Percentiles rank a stretch among this genome's conserved stretches.
Conservation (phyloP, 371 early-diverging fungal genomes). For the Chytridiales sp. region DNA sequence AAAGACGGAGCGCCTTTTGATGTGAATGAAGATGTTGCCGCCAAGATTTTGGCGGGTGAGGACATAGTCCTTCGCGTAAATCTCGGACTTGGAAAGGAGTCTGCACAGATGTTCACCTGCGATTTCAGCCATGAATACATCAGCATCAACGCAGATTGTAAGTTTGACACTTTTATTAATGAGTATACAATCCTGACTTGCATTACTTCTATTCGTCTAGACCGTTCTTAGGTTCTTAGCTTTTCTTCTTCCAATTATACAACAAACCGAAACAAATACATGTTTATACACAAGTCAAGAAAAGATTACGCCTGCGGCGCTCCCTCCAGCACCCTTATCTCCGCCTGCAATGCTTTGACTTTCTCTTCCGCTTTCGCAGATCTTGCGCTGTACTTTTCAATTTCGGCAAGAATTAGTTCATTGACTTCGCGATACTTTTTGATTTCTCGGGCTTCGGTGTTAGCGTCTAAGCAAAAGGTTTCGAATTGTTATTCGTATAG, state of each 20-base stretch:
- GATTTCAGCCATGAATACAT: constrained; percentile 93
- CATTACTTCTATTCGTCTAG: too few relatives aligned
- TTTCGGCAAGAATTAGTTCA: constrained; percentile 66
- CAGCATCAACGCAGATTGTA: constrained; percentile 76
- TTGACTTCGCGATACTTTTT: constrained; percentile 46
- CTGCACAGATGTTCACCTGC: constrained; percentile 89
- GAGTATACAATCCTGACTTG: too few relatives aligned
- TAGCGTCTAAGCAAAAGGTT: too few relatives aligned
- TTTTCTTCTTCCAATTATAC: too few relatives aligned
- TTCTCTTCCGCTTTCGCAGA: constrained; percentile 50
- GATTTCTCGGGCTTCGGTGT: constrained; percentile 39
- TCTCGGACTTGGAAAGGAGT: constrained; percentile 70
- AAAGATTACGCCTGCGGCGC: too few relatives aligned
- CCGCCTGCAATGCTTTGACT: constrained; percentile 20
- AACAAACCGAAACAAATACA: too few relatives aligned
- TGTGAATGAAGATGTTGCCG: constrained; percentile 63
- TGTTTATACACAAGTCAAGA: too few relatives aligned
- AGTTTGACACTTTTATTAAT: background rate
- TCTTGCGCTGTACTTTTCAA: constrained; percentile 55
- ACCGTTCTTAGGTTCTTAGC: too few relatives aligned
- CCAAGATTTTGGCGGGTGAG: constrained; percentile 77
- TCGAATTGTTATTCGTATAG: too few relatives aligned
- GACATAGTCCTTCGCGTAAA: constrained; percentile 79
- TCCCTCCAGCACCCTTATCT: constrained; percentile 24
- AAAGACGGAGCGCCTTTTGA: constrained; percentile 75